Evolutionary conservation across 345 rosid genomes (phyloP), one percentile per base, ranked within the genome.

Genomic region (Excoecaria cochinchinensis): DNA sequence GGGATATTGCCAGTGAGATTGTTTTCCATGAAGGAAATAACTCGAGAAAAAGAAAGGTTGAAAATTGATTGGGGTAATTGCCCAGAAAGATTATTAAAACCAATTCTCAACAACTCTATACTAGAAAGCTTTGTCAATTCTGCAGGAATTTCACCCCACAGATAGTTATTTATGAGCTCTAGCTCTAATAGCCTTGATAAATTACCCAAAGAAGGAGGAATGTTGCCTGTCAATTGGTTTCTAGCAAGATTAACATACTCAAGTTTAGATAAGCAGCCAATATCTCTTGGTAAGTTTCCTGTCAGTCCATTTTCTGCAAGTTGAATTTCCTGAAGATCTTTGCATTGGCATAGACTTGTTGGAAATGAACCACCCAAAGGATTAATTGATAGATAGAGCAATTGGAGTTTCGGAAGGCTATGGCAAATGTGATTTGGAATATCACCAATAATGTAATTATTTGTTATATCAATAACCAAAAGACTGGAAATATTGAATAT

Each of bases 121-220:
- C 62, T 6, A n/a, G 31, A 22, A 58, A 58, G 62, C 36, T 4
- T 7, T 6, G 62, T 21, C 62, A 58, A n/a, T 2, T 58, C 62
- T 58, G 0, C 36, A n/a, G 62, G 62, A 58, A 58, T 58, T 58
- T 58, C 62, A 58, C 62, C 62, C 62, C 12, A 58, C 21, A 58
- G 31, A 22, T 58, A 19, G 62, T 58, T 58, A 21, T 58, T 25
- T 6, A 21, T 58, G 5, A 58, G 36, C n/a, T 58, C 62, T 19
- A 58, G 62, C 0, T 6, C 0, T 4, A 58, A 58, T 3, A 58
- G n/a, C 9, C 36, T 58, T 2, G 62, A 58, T 21, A 58, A 21
- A 58, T 58, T 58, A 58, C 31, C 62, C 62, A 58, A 11, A 58
- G 62, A 58, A 58, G 31, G 36, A 58, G 62, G 62, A 58, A 58